Base-by-base conservation (phyloP, 2,329 filamentous ascomycete genomes). In the Xylogone sp. region DNA sequence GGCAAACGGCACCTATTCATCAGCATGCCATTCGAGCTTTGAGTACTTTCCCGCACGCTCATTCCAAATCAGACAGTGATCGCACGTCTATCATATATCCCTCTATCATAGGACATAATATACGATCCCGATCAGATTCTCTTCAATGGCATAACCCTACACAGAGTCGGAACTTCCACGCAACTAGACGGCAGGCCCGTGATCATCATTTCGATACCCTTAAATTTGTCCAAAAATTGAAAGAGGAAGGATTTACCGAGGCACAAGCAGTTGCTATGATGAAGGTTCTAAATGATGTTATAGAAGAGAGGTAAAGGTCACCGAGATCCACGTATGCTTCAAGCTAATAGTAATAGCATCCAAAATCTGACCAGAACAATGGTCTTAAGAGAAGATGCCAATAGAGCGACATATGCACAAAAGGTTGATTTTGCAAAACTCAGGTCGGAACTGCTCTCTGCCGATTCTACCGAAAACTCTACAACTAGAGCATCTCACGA, bases 381-480 rank as follows among this genome's bases (percentile, higher is more conserved):
- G 94, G 94, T 99, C 42, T 82, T 96, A 45, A 90, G 92, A 65
- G 94, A 99, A 73, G 94, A 96, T 72, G 83, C 90, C 56, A 88
- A 90, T 64, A 88, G 89, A 65, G 86, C 88, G 22, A 87, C 83
- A 2, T 88, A 88, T 68, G 86, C 84, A 2, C 84, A 97, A 68
- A 97, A 97, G 71, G 94, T 97, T 57, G 94, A 99, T 73, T 97
- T 99, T 67, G 92, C 93, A 55, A 97, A 97, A 75, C 84, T 97
- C 43, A 90, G 94, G 59, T 95, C 90, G 52, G 94, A 99, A 71
- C 84, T 99, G 20, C 82, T 97, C 20, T 92, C 90, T 5, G 87
- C 92, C 46, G 94, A 97, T 73, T 91, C 87, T 59, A 94, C 90
- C 48, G 94, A 99, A 75, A 86, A 87, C 21, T 88, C 90, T 62